Evolutionary conservation across 2,329 filamentous ascomycete genomes (phyloP).

Genomic region (Talaromyces albobiverticillius): DNA sequence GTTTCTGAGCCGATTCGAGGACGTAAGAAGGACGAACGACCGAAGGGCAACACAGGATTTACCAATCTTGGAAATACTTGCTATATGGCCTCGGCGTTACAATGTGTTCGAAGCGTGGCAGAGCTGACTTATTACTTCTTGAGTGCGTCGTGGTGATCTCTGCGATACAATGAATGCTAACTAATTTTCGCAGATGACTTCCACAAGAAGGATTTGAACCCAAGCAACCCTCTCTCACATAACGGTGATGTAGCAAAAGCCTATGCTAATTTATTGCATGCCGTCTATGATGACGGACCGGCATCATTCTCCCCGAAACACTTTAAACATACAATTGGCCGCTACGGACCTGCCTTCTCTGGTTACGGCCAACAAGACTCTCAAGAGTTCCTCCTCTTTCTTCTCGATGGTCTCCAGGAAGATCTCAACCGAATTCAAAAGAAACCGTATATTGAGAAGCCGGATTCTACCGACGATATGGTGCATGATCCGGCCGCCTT

Average conservation of each 20-base stretch:
- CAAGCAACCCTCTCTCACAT: conserved; percentile 79
- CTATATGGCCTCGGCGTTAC: conserved; percentile 97
- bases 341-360: conserved; percentile 79
- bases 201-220: conserved; percentile 79
- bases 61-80: conserved; percentile 94
- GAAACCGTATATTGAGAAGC: conserved; percentile 97
- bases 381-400: conserved; percentile 92
- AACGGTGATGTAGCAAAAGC: conserved; percentile 81
- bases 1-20: conserved; percentile 68
- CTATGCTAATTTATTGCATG: conserved; percentile 72
- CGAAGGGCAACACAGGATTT: conserved; percentile 75
- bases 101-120: conserved; percentile 90
- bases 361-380: conserved; percentile 97
- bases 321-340: conserved; percentile 80
- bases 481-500: conserved; percentile 78
- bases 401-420: conserved; percentile 91
- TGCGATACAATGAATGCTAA: conserved; percentile 1
- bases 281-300: conserved; percentile 70
- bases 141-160: conserved; percentile 28
- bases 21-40: conserved; percentile 63
- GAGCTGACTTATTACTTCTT: conserved; percentile 93
- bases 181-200: conserved; percentile 50
- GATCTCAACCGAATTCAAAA: conserved; percentile 90
- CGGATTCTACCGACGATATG: conserved; percentile 96
- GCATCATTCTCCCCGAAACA: conserved; percentile 72